These are phyloP conservation scores for Pyricularia sp. DNA, from an alignment of 2,329 filamentous ascomycete genomes.

Conservation along the genomic window DNA sequence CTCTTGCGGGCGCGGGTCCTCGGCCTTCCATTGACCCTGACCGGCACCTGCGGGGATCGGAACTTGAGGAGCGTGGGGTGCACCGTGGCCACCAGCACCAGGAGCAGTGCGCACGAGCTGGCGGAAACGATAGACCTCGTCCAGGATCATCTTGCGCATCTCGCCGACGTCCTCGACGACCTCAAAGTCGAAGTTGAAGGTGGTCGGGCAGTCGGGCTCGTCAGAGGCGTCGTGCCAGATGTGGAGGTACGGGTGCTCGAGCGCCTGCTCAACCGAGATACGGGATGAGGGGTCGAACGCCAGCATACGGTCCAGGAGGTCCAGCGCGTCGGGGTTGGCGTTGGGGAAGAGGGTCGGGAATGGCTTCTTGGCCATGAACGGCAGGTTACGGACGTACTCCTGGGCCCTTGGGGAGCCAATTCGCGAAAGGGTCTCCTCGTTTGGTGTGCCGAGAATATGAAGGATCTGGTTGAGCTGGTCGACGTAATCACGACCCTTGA, in stretches of 20 bases:
- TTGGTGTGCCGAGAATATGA: slow-evolving; percentile 93
- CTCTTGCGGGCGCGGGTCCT: slow-evolving; percentile 53
- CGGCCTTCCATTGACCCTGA: slow-evolving; percentile 42
- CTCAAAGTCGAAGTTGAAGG: slow-evolving; percentile 98
- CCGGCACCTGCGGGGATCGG: slow-evolving; percentile 39
- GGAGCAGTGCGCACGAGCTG: slow-evolving; percentile 45
- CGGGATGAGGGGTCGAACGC: slow-evolving; percentile 91
- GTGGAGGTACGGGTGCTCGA: slow-evolving; percentile 91
- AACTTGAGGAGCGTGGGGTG: slow-evolving; percentile 29
- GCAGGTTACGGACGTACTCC: slow-evolving; percentile 95
- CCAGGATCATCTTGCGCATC: slow-evolving; percentile 95
- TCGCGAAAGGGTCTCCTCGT: slow-evolving; percentile 84
- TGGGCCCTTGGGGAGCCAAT: slow-evolving; percentile 94
- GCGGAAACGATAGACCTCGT: slow-evolving; percentile 87
- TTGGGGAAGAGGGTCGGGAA: slow-evolving; percentile 86
- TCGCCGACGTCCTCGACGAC: slow-evolving; percentile 90
- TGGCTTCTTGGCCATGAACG: slow-evolving; percentile 86
- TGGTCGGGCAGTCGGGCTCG: slow-evolving; percentile 85
- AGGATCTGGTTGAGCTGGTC: slow-evolving; percentile 99
- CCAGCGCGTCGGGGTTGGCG: slow-evolving; percentile 91
- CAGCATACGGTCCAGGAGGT: slow-evolving; percentile 93
- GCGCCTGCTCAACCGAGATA: slow-evolving; percentile 87
- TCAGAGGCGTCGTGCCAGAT: slow-evolving; percentile 99
- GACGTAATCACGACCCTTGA: slow-evolving; percentile 98
- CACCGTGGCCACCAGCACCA: slow-evolving; percentile 21